These are phyloP conservation scores for Candida sonorensis DNA, from an alignment of 805 yeast genomes.

Conservation along the genomic window DNA sequence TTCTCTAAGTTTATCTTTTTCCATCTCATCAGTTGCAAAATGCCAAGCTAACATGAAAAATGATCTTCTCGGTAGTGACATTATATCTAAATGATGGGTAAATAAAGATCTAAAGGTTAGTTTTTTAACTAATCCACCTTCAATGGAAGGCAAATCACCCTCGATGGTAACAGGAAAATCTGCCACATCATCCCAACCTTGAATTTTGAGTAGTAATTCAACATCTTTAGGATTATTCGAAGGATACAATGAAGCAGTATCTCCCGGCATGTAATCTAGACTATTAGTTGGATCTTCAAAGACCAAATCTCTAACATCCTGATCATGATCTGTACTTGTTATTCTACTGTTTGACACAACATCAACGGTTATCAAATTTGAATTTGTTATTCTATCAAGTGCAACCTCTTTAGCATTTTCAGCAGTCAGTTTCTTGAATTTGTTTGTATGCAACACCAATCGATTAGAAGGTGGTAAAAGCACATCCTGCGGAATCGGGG, in stretches of 20 bases:
- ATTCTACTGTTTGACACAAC: constrained; percentile 50
- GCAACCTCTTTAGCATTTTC: constrained; percentile 22
- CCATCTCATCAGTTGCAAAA: constrained; percentile 70
- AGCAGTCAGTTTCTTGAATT: constrained; percentile 26
- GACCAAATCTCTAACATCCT: constrained; percentile 70
- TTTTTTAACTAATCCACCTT: constrained; percentile 55
- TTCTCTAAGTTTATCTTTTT: constrained; percentile 67
- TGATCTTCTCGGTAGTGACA: constrained; percentile 75
- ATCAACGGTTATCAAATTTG: constrained; percentile 31
- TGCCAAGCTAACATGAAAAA: constrained; percentile 72
- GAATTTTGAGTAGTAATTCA: constrained; percentile 54
- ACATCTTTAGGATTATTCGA: constrained; percentile 61
- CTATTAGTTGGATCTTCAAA: constrained; percentile 28
- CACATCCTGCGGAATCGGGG: constrained; percentile 27
- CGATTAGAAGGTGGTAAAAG: constrained; percentile 33
- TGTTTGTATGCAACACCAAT: constrained; percentile 22
- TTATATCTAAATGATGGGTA: constrained; percentile 75
- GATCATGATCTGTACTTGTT: constrained; percentile 72
- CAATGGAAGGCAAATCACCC: constrained; percentile 32
- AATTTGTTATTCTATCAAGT: constrained; percentile 19
- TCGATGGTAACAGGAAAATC: constrained; percentile 45
- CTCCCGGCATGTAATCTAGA: constrained; percentile 63
- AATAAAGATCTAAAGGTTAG: constrained; percentile 68
- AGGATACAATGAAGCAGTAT: constrained; percentile 73
- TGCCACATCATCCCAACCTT: constrained; percentile 68